These are phyloP conservation scores for Leishmania aethiopica DNA, from an alignment of 208 protist genomes.

Conservation along the genomic window DNA sequence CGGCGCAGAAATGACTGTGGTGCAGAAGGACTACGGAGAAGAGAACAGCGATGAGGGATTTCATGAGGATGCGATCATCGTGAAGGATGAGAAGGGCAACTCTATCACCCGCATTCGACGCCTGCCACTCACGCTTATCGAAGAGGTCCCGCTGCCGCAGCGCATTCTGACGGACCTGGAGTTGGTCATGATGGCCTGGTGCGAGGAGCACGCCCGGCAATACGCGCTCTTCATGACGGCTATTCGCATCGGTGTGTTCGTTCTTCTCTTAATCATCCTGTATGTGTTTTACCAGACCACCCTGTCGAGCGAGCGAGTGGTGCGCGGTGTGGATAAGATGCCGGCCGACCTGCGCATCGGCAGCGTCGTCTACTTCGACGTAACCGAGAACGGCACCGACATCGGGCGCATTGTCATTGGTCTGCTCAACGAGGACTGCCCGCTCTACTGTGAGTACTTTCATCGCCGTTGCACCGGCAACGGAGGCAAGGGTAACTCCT, in stretches of 20 bases:
- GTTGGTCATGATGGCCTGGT: slow-evolving; percentile 90
- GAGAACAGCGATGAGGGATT: slow-evolving; percentile 42
- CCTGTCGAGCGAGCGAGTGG: slow-evolving; percentile 73
- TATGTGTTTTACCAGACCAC: slow-evolving; percentile 86
- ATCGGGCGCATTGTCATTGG: slow-evolving; percentile 88
- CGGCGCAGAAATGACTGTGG: slow-evolving; percentile 10
- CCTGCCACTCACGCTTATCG: slow-evolving; percentile 80
- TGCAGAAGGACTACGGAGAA: slow-evolving; percentile 33
- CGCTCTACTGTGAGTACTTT: slow-evolving; percentile 91
- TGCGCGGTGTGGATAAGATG: slow-evolving; percentile 87
- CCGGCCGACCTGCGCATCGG: slow-evolving; percentile 82
- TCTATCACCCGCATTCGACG: slow-evolving; percentile 61
- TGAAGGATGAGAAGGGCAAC: slow-evolving; percentile 74
- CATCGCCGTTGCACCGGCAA: slow-evolving; percentile 82
- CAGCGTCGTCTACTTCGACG: slow-evolving; percentile 89
- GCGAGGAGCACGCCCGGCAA: slow-evolving; percentile 84
- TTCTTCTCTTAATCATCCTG: slow-evolving; percentile 76
- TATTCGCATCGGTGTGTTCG: slow-evolving; percentile 63
- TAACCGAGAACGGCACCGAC: slow-evolving; percentile 81
- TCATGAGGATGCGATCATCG: slow-evolving; percentile 56
- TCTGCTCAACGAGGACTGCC: slow-evolving; percentile 85
- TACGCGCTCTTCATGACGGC: slow-evolving; percentile 72
- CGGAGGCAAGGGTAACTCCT: slow-evolving; percentile 72
- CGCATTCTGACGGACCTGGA: slow-evolving; percentile 81
- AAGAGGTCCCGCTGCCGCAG: slow-evolving; percentile 81